phyloP scores from a whole-genome alignment of 2,329 filamentous ascomycete genomes.

The Beauveria pseudobassiana region DNA sequence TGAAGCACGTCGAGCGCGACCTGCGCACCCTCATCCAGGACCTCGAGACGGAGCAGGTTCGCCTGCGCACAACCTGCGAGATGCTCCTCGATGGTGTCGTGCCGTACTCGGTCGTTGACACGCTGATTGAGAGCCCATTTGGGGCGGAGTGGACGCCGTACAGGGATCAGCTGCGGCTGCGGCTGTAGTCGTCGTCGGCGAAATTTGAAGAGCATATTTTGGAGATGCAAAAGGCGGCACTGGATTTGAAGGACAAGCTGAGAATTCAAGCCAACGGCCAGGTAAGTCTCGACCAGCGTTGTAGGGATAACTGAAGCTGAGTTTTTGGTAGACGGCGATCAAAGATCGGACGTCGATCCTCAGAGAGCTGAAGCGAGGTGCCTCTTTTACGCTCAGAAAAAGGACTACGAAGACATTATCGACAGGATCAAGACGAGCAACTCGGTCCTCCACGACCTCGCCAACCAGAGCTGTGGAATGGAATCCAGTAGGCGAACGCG shows the following conservation, averaged over 20 bases:
- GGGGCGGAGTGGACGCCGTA: slow-evolving; percentile 3
- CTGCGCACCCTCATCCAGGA: slow-evolving; percentile 2
- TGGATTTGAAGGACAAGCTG: neutral
- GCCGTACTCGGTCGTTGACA: slow-evolving; percentile 1
- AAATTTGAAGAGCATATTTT: neutral
- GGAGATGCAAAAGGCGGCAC: neutral
- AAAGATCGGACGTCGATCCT: neutral
- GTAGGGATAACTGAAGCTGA: neutral
- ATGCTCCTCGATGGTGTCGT: slow-evolving; percentile 7
- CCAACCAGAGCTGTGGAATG: neutral
- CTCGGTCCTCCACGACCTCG: neutral
- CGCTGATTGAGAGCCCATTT: slow-evolving; percentile 8
- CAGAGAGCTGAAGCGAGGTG: neutral
- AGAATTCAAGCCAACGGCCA: neutral
- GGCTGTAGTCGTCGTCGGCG: neutral
- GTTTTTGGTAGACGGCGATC: neutral
- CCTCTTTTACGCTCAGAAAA: neutral
- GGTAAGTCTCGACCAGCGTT: neutral
- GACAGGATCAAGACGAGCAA: neutral
- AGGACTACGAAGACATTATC: neutral
- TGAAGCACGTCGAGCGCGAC: neutral
- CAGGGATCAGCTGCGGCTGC: neutral
- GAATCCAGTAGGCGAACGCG: neutral
- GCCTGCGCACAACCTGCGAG: slow-evolving; percentile 7
- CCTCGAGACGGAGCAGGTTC: slow-evolving; percentile 10